Evolutionary conservation across 768 basidiomycete species (phyloP).

Genomic region (Panaeolus papilionaceus): DNA sequence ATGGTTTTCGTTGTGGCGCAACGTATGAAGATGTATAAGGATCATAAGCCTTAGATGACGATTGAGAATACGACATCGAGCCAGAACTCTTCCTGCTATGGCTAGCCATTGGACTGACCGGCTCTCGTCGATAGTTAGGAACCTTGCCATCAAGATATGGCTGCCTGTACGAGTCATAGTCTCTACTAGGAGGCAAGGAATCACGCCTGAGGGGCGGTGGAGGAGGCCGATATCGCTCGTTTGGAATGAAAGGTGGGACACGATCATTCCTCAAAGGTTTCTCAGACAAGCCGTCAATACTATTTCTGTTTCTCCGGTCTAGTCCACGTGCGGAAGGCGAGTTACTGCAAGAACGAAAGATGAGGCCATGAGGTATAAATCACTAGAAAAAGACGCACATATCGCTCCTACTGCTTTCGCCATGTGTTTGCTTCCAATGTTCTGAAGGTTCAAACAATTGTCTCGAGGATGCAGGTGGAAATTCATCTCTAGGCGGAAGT

Average conservation of each 20-base stretch:
- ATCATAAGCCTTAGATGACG: conserved; percentile 8
- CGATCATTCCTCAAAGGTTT: conserved; percentile 39
- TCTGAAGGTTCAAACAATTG: conserved; percentile 79
- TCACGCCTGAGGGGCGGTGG: conserved; percentile 42
- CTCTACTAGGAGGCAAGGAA: conserved; percentile 37
- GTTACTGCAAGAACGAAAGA: conserved; percentile 26
- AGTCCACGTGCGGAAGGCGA: conserved; percentile 39
- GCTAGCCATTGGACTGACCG: conserved; percentile 31
- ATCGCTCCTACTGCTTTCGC: conserved; percentile 51
- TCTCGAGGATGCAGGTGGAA: conserved; percentile 27
- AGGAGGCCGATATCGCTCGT: conserved; percentile 60
- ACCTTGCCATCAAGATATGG: conserved; percentile 43
- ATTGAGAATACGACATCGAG: conserved; percentile 17
- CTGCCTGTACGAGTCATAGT: conserved; percentile 61
- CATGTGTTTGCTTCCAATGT: conserved; percentile 67
- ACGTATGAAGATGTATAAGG: conserved; percentile 1
- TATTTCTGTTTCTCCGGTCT: conserved; percentile 39
- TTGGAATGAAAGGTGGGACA: conserved; percentile 31
- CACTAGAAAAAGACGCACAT: conserved; percentile 40
- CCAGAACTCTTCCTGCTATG: conserved; percentile 35
- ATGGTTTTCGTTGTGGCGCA: conserved; percentile 31
- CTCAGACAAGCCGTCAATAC: conserved; percentile 44
- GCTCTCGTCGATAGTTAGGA: conserved; percentile 31
- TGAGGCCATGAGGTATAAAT: background rate
- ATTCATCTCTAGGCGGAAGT: conserved; percentile 36